Evolutionary conservation across 2,329 filamentous ascomycete species (phyloP).

Genomic region (Fusarium newnesense): DNA sequence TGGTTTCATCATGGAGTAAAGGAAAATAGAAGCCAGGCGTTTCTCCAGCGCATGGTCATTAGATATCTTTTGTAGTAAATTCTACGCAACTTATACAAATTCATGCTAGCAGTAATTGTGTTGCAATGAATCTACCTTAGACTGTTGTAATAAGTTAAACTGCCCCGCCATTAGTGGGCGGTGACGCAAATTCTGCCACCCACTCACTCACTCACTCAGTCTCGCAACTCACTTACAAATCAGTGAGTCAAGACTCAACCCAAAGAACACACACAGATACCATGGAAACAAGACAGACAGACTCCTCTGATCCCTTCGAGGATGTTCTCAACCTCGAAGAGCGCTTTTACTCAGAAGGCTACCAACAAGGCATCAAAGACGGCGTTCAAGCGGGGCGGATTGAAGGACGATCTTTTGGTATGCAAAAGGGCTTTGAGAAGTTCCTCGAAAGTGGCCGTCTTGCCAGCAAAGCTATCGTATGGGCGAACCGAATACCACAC

Average conservation of each 20-base stretch:
- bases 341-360: constrained; percentile 84
- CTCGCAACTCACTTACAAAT: constrained; percentile 37
- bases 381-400: constrained; percentile 81
- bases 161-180: constrained; percentile 43
- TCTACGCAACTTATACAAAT: background rate
- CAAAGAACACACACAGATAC: background rate
- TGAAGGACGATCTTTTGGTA: constrained; percentile 89
- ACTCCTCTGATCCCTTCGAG: constrained; percentile 63
- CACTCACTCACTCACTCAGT: constrained; percentile 19
- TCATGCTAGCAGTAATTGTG: background rate
- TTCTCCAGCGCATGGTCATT: constrained; percentile 13
- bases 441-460: constrained; percentile 83
- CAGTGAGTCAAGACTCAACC: constrained; percentile 2
- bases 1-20: background rate
- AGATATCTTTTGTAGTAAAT: constrained; percentile 21
- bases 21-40: constrained; percentile 10
- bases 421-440: constrained; percentile 94
- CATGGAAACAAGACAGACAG: constrained; percentile 32
- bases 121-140: background rate
- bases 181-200: constrained; percentile 45
- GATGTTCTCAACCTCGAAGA: constrained; percentile 70
- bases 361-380: constrained; percentile 77
- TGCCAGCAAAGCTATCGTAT: constrained; percentile 83
- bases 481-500: constrained; percentile 74
- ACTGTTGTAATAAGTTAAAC: background rate